Conservation (phyloP, 2,329 filamentous ascomycete species). For the Chalara sp. region DNA sequence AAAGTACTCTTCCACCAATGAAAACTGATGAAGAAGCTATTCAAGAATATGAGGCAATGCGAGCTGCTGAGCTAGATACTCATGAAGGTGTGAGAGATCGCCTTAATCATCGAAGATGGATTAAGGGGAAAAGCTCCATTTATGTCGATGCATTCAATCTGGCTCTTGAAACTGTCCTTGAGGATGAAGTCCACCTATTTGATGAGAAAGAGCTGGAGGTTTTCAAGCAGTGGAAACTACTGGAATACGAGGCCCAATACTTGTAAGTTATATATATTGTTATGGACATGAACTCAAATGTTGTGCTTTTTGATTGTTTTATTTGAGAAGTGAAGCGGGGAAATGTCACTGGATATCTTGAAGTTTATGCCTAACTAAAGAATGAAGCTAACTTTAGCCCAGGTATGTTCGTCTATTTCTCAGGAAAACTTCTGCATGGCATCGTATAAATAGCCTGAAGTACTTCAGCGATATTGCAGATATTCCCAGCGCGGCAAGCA, state of each 20-base stretch:
- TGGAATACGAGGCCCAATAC: constrained; percentile 85
- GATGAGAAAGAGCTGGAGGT: constrained; percentile 69
- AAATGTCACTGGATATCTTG: neutral
- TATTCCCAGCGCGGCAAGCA: constrained; percentile 55
- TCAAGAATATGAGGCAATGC: constrained; percentile 67
- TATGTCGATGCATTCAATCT: constrained; percentile 98
- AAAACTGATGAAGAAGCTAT: constrained; percentile 65
- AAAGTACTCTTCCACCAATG: constrained; percentile 63
- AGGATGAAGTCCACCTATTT: constrained; percentile 85
- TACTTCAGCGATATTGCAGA: constrained; percentile 82
- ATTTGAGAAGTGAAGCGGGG: neutral
- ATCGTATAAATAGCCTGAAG: constrained; percentile 68
- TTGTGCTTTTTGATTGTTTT: neutral
- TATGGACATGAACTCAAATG: too few species aligned
- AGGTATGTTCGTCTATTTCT: constrained; percentile 91
- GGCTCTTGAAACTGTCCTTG: constrained; percentile 79
- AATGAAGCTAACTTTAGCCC: constrained; percentile 6
- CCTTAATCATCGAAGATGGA: constrained; percentile 56
- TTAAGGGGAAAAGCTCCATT: constrained; percentile 75
- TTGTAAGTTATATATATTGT: constrained; percentile 48
- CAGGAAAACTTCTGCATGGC: constrained; percentile 87
- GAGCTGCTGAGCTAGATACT: constrained; percentile 28
- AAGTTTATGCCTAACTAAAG: neutral
- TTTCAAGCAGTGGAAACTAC: constrained; percentile 65
- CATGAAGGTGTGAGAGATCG: constrained; percentile 37